Evolutionary conservation across 148 eudicot species (phyloP), one percentile per base, ranked within the genome.

Genomic region (Agrostemma githago): DNA sequence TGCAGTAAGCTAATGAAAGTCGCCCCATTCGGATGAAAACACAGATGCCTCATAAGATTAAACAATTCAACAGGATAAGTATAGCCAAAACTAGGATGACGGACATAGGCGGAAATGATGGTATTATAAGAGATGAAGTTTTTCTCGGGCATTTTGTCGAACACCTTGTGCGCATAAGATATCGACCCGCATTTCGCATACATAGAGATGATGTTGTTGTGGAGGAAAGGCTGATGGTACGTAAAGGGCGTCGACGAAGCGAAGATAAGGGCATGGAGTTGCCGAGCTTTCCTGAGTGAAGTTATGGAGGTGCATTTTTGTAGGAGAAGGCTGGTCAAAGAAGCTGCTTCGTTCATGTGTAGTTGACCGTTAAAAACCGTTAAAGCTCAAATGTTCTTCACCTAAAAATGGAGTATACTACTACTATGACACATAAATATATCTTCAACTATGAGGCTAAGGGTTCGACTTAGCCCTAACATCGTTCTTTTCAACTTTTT

Each of bases 91-190:
- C 62, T 62, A 12, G 82, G 78, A 54, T 66, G 72, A 34, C 89
- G 91, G 75, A 93, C 89, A 86, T 84, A 89, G 39, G 97, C 85
- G 0, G 90, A 63, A 63, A 94, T 85, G 58, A 91, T 81, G 34
- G 85, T 78, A 60, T 87, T 91, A 78, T 85, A 94, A 11, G 98
- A 86, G 39, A 91, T 83, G 61, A 87, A 71, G 80, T 79, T 94
- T 86, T 86, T 77, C 1, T 79, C 82, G 76, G 90, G 90, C 97
- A 94, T 94, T 86, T 85, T 80, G 72, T 94, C 97, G 85, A 94
- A 89, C 89, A 94, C 70, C 2, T 58, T 76, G 59, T 77, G 89
- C 56, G 90, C 77, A 74, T 83, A 65, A 40, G 10, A 3, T 6
- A 86, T 65, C 9, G 96, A 91, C 2, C 91, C 92, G 71, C 89